Percentiles rank a stretch among this genome's conserved stretches.
These are phyloP conservation scores for Lipomyces spencermartinsiae DNA, from an alignment of 805 yeast species.

Conservation along the genomic window DNA sequence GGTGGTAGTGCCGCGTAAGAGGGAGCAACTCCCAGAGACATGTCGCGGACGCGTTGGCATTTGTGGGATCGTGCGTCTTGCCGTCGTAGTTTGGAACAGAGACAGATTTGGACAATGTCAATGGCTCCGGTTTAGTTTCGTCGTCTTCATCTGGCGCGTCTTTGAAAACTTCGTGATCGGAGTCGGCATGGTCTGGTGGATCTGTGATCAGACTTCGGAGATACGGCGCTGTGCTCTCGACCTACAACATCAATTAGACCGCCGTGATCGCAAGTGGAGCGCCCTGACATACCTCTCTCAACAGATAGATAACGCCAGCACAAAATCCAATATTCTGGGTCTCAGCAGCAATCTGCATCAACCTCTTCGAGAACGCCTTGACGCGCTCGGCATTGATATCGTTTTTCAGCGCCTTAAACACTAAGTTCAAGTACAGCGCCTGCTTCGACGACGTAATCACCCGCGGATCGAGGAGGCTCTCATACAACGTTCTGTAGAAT, in stretches of 20 bases:
- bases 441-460: slow-evolving; percentile 87
- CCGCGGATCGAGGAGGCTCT: slow-evolving; percentile 84
- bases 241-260: slow-evolving; percentile 28
- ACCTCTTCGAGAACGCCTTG: slow-evolving; percentile 88
- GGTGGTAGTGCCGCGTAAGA: slow-evolving; percentile 85
- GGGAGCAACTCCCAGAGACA: slow-evolving; percentile 86
- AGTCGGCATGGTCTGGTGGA: slow-evolving; percentile 58
- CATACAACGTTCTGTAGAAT: slow-evolving; percentile 87
- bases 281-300: slow-evolving; percentile 56
- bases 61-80: slow-evolving; percentile 89
- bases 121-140: slow-evolving; percentile 25
- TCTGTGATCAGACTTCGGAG: slow-evolving; percentile 66
- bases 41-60: slow-evolving; percentile 80
- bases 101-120: slow-evolving; percentile 32
- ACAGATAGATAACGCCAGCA: slow-evolving; percentile 77
- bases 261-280: background rate
- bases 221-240: slow-evolving; percentile 68
- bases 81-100: slow-evolving; percentile 65
- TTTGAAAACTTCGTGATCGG: slow-evolving; percentile 48
- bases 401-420: slow-evolving; percentile 80
- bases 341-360: slow-evolving; percentile 79
- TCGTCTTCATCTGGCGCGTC: slow-evolving; percentile 47
- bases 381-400: slow-evolving; percentile 70
- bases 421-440: slow-evolving; percentile 84
- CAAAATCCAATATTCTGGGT: slow-evolving; percentile 91